Evolutionary conservation across 2,329 filamentous ascomycete species (phyloP).

Genomic region (Trichophyton verrucosum): DNA sequence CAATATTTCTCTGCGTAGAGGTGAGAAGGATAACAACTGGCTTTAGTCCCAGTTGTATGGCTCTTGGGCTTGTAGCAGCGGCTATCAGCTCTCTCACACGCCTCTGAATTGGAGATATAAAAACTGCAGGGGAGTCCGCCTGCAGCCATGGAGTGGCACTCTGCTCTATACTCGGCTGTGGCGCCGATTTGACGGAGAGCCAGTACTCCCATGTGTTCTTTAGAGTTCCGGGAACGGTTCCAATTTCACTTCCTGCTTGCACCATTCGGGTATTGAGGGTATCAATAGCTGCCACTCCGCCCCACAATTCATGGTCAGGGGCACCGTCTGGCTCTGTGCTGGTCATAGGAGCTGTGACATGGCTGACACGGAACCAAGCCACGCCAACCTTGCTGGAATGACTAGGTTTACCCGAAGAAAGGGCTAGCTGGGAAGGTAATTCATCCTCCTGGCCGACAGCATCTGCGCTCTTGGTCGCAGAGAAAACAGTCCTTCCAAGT

Average conservation of each 20-base stretch:
- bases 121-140: conserved; percentile 28
- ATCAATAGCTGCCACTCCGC: conserved; percentile 74
- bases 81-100: conserved; percentile 73
- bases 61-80: conserved; percentile 75
- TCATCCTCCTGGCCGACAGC: conserved; percentile 62
- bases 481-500: conserved; percentile 68
- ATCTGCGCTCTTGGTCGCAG: conserved; percentile 44
- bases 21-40: conserved; percentile 78
- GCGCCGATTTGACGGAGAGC: conserved; percentile 59
- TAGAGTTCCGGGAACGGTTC: conserved; percentile 62
- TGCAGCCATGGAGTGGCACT: conserved; percentile 27
- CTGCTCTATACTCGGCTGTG: conserved; percentile 31
- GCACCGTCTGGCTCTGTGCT: conserved; percentile 45
- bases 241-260: conserved; percentile 76
- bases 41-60: conserved; percentile 75
- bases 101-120: conserved; percentile 47
- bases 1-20: conserved; percentile 86
- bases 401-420: conserved; percentile 8
- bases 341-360: conserved; percentile 44
- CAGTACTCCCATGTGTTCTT: conserved; percentile 83
- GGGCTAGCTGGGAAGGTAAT: conserved; percentile 12
- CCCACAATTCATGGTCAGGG: conserved; percentile 62
- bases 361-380: conserved; percentile 86
- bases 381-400: conserved; percentile 44
- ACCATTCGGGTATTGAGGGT: conserved; percentile 78